Evolutionary conservation across 2,329 filamentous ascomycete species (phyloP).

Genomic region (Colletotrichum magnum): DNA sequence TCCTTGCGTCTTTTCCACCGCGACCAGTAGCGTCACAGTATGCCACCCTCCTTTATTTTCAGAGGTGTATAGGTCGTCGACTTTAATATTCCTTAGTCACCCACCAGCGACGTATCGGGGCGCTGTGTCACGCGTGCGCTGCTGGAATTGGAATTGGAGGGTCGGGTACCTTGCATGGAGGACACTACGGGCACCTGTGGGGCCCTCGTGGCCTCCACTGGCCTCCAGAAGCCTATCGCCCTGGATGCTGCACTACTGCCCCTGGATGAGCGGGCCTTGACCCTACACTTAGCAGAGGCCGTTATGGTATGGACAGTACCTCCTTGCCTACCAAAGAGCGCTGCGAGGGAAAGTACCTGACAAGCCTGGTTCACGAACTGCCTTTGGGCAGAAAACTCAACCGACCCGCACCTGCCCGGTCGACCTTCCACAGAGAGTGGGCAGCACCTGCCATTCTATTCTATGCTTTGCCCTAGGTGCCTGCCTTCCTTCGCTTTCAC

Average conservation of each 20-base stretch:
- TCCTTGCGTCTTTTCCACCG: neutral
- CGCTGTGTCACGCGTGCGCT: neutral
- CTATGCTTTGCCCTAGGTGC: too few species aligned
- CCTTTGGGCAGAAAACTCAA: too few species aligned
- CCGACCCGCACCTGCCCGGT: too few species aligned
- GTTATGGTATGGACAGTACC: too few species aligned
- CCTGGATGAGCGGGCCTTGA: neutral
- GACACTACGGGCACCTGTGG: conserved; percentile 2
- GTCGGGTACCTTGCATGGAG: conserved; percentile 39
- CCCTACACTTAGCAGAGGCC: too few species aligned
- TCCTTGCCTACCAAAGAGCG: too few species aligned
- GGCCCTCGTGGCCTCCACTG: conserved; percentile 29
- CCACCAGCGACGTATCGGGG: neutral
- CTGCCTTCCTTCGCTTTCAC: too few species aligned
- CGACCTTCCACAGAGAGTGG: too few species aligned
- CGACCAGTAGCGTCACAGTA: conserved; percentile 2
- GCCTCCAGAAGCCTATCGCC: conserved; percentile 37
- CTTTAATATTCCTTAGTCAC: neutral
- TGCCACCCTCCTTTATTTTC: neutral
- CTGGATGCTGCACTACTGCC: conserved; percentile 15
- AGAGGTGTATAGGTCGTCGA: neutral
- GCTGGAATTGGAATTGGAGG: conserved; percentile 27
- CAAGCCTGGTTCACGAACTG: too few species aligned
- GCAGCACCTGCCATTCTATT: too few species aligned
- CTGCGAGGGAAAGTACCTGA: too few species aligned